These are phyloP conservation scores for Populus pruinosa DNA, from an alignment of 345 rosid species.

Conservation along the genomic window DNA sequence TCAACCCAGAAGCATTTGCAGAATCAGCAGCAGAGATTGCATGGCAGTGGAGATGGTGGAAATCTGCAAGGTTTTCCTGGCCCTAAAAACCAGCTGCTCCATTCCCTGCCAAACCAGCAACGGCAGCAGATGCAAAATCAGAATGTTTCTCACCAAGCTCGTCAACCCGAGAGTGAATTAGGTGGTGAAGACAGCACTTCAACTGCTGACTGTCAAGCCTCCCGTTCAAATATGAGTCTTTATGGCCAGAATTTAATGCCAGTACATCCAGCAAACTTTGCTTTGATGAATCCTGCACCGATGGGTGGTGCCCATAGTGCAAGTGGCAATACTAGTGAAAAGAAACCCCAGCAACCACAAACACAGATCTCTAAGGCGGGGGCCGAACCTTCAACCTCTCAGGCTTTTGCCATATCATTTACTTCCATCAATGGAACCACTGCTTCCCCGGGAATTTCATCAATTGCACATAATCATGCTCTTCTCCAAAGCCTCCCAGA, in stretches of 20 bases:
- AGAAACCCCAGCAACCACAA: constrained; percentile 49
- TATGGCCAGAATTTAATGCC: constrained; percentile 70
- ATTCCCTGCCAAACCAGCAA: constrained; percentile 52
- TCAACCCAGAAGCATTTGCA: constrained; percentile 78
- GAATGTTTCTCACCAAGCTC: constrained; percentile 54
- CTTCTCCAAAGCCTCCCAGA: constrained; percentile 73
- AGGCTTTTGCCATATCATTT: constrained; percentile 90
- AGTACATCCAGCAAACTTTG: constrained; percentile 57
- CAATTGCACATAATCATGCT: constrained; percentile 70
- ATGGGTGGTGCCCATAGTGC: constrained; percentile 42
- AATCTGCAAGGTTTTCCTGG: constrained; percentile 63
- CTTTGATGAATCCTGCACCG: constrained; percentile 58
- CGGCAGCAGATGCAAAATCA: constrained; percentile 61
- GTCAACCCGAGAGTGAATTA: constrained; percentile 53
- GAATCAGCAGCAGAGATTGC: constrained; percentile 67
- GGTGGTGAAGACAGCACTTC: constrained; percentile 81
- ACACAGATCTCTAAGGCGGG: constrained; percentile 60
- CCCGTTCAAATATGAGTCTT: constrained; percentile 51
- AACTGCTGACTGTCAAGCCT: constrained; percentile 67
- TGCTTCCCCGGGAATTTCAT: constrained; percentile 52
- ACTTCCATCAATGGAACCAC: constrained; percentile 59
- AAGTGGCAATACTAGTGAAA: constrained; percentile 51
- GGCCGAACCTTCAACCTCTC: constrained; percentile 55
- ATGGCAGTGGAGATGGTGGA: constrained; percentile 36
- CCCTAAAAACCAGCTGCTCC: constrained; percentile 52